These are phyloP conservation scores for Podaxis pistillaris DNA, from an alignment of 768 basidiomycete genomes.

Conservation along the genomic window DNA sequence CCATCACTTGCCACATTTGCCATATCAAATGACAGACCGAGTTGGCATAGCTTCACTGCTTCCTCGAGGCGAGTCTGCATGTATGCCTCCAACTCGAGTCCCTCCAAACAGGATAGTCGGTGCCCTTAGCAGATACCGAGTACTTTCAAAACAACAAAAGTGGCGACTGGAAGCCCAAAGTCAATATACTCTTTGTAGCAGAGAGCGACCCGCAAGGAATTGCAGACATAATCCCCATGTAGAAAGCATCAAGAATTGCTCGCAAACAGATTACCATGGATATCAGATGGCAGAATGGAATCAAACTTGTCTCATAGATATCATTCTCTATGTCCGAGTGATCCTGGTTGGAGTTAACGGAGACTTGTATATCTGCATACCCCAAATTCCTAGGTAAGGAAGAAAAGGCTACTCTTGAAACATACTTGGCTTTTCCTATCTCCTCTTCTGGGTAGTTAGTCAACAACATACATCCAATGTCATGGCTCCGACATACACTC, in stretches of 20 bases:
- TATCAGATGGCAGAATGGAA: neutral
- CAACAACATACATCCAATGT: too few species aligned
- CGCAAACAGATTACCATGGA: neutral
- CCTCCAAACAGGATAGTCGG: too few species aligned
- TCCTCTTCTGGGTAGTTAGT: too few species aligned
- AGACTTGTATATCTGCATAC: neutral
- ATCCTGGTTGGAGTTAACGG: constrained; percentile 14
- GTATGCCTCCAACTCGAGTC: too few species aligned
- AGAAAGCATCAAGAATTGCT: neutral
- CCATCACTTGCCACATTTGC: too few species aligned
- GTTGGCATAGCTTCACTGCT: too few species aligned
- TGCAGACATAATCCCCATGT: neutral
- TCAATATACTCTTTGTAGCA: neutral
- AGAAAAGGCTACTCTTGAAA: constrained; percentile 9
- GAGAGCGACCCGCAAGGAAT: neutral
- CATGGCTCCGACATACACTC: too few species aligned
- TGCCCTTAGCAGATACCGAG: too few species aligned
- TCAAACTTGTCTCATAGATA: constrained; percentile 16
- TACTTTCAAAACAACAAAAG: too few species aligned
- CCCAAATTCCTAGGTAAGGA: neutral
- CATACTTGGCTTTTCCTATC: too few species aligned
- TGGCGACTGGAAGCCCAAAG: neutral
- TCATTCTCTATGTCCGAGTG: constrained; percentile 16
- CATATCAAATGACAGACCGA: too few species aligned
- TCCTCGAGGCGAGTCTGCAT: too few species aligned